Evolutionary conservation across 805 yeast genomes (phyloP).

Genomic region (Lachancea waltii): DNA sequence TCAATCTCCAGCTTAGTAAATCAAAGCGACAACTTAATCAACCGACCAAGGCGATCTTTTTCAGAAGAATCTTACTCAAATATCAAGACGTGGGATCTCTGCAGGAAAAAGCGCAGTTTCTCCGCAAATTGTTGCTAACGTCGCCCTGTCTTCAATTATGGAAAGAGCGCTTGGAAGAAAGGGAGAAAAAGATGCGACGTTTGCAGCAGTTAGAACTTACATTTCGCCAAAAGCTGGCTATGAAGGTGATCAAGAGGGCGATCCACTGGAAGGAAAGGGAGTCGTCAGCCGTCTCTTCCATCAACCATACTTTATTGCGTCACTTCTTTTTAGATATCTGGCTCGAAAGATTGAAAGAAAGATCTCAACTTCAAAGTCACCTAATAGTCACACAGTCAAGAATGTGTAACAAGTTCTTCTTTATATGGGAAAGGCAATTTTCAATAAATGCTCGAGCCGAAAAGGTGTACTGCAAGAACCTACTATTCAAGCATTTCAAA

Average conservation of each 20-base stretch:
- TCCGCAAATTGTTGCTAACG: neutral
- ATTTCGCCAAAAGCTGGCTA: slow-evolving; percentile 11
- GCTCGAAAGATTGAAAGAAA: slow-evolving; percentile 18
- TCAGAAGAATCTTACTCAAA: neutral
- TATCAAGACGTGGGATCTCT: neutral
- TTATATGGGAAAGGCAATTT: neutral
- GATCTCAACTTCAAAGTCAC: no score
- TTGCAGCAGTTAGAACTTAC: slow-evolving; percentile 8
- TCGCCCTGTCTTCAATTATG: neutral
- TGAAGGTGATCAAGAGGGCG: slow-evolving; percentile 6
- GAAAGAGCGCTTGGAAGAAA: neutral
- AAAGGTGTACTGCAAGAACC: neutral
- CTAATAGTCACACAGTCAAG: no score
- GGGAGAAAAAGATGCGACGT: neutral
- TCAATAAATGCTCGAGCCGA: neutral
- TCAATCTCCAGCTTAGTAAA: neutral
- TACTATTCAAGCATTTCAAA: neutral
- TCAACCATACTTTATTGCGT: slow-evolving; percentile 9
- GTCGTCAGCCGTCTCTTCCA: slow-evolving; percentile 1
- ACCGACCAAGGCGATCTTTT: neutral
- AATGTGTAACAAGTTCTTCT: neutral
- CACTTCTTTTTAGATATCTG: slow-evolving; percentile 18
- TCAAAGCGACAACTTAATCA: neutral
- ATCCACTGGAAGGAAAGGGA: slow-evolving; percentile 14
- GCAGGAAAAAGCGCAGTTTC: neutral